Conservation (phyloP, 257 asterid genomes). For the Solanum etuberosum region DNA sequence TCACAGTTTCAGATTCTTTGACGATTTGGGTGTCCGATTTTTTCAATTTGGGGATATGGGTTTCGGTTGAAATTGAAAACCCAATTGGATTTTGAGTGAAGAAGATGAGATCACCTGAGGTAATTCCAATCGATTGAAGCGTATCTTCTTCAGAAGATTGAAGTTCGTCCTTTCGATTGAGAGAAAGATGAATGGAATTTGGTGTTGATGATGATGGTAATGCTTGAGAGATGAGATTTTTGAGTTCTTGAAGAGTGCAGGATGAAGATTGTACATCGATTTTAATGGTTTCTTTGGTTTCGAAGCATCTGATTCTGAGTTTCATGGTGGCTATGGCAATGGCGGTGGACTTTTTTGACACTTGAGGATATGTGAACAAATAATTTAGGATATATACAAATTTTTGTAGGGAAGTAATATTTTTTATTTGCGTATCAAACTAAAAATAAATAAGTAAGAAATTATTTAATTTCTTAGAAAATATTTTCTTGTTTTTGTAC, state of each 20-base stretch:
- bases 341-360: background rate
- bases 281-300: slow-evolving; percentile 53
- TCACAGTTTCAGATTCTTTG: background rate
- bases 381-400: background rate
- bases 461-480: background rate
- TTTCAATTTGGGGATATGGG: background rate
- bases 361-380: too few species aligned
- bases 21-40: background rate
- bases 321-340: slow-evolving; percentile 29
- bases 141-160: slow-evolving; percentile 25
- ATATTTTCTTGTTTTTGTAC: too few species aligned
- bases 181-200: slow-evolving; percentile 57
- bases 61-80: background rate
- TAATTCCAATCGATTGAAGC: slow-evolving; percentile 56
- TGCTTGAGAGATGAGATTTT: slow-evolving; percentile 21
- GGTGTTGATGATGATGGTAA: slow-evolving; percentile 23
- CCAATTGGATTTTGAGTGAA: slow-evolving; percentile 22
- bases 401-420: background rate
- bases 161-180: slow-evolving; percentile 63
- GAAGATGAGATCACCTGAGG: slow-evolving; percentile 65
- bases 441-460: background rate
- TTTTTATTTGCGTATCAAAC: too few species aligned
- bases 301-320: slow-evolving; percentile 49
- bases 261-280: slow-evolving; percentile 38
- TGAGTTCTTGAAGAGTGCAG: slow-evolving; percentile 35